phyloP scores from a whole-genome alignment of 140 eudicot genomes.

The Senecio squalidus region DNA sequence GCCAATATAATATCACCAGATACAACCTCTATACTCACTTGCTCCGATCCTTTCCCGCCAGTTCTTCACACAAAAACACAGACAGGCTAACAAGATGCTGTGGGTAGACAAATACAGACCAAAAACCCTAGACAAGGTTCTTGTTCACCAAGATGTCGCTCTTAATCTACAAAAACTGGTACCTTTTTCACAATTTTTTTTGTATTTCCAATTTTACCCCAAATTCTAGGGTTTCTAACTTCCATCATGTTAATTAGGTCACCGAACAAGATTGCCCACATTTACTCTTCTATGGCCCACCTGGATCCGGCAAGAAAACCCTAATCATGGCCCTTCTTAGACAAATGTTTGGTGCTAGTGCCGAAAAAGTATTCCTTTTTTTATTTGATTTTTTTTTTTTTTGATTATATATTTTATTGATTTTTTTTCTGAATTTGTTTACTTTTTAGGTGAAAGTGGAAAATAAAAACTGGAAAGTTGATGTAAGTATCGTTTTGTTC shows the following conservation, averaged over 20 bases:
- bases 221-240: constrained; percentile 17
- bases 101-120: constrained; percentile 98
- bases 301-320: constrained; percentile 98
- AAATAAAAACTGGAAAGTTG: constrained; percentile 87
- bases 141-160: constrained; percentile 82
- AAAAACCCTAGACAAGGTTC: constrained; percentile 89
- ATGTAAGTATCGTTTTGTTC: constrained; percentile 42
- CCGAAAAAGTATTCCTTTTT: constrained; percentile 58
- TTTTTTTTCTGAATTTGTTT: neutral
- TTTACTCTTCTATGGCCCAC: constrained; percentile 83
- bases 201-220: neutral
- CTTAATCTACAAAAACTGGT: constrained; percentile 90
- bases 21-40: neutral
- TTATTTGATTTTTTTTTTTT: neutral
- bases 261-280: constrained; percentile 98
- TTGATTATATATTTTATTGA: neutral
- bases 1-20: no score
- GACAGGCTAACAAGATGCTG: constrained; percentile 44
- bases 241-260: constrained; percentile 36
- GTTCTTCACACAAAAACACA: constrained; percentile 18
- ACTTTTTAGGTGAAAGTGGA: constrained; percentile 81
- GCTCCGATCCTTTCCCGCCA: constrained; percentile 41
- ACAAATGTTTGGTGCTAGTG: constrained; percentile 93
- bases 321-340: constrained; percentile 97
- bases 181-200: neutral